Evolutionary conservation across 106 monocot genomes (phyloP).

Genomic region (Dendrobium officinale): DNA sequence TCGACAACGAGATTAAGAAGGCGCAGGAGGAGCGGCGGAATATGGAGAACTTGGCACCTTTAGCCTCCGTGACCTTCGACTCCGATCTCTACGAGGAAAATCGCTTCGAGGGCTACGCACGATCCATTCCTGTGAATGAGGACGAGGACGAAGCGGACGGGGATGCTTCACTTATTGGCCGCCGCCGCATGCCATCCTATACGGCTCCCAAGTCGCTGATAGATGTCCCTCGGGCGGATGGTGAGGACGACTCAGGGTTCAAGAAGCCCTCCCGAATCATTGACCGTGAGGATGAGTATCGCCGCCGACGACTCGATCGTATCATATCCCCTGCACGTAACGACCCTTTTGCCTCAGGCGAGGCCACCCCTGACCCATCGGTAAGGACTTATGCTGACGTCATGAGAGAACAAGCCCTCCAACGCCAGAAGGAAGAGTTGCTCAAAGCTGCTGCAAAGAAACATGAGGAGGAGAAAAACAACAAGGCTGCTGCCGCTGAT

Average conservation of each 20-base stretch:
- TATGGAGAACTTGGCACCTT: slow-evolving; percentile 73
- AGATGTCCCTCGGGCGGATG: slow-evolving; percentile 49
- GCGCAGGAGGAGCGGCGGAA: slow-evolving; percentile 79
- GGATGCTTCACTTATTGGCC: slow-evolving; percentile 31
- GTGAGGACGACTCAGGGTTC: slow-evolving; percentile 39
- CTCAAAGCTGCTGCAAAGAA: slow-evolving; percentile 80
- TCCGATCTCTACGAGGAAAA: slow-evolving; percentile 80
- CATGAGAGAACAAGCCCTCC: slow-evolving; percentile 79
- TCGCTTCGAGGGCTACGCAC: slow-evolving; percentile 75
- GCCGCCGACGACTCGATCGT: slow-evolving; percentile 48
- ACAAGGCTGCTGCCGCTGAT: slow-evolving; percentile 7
- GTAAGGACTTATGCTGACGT: slow-evolving; percentile 78
- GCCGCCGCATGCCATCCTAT: slow-evolving; percentile 70
- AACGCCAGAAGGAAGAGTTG: slow-evolving; percentile 73
- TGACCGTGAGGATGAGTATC: slow-evolving; percentile 90
- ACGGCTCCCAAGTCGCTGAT: slow-evolving; percentile 58
- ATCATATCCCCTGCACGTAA: slow-evolving; percentile 78
- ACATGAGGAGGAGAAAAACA: slow-evolving; percentile 83
- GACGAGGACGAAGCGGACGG: slow-evolving; percentile 63
- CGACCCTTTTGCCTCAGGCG: slow-evolving; percentile 76
- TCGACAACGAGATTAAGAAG: slow-evolving; percentile 66
- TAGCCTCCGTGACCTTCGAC: slow-evolving; percentile 70
- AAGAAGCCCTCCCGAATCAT: slow-evolving; percentile 64
- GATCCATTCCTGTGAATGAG: slow-evolving; percentile 73
- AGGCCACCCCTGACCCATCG: slow-evolving; percentile 70